These are phyloP conservation scores for Lachnellula arida DNA, from an alignment of 2,329 filamentous ascomycete species.

Conservation along the genomic window DNA sequence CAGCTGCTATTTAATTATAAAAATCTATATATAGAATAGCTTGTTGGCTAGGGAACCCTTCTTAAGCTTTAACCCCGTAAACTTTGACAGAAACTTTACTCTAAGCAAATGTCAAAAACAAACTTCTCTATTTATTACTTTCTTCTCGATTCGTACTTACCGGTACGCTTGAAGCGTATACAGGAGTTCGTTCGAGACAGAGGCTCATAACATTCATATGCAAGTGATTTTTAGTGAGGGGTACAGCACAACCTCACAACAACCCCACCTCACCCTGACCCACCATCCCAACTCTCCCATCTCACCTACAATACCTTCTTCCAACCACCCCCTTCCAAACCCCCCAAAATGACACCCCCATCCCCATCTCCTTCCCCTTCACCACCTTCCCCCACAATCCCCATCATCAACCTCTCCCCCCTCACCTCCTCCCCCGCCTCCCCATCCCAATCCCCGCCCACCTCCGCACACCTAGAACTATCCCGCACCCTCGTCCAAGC, in stretches of 20 bases:
- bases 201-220: background rate
- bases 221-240: background rate
- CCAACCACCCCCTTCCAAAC: background rate
- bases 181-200: no score
- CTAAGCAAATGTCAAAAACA: no score
- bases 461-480: background rate
- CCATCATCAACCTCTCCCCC: conserved; percentile 3
- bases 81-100: no score
- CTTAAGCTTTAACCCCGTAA: no score
- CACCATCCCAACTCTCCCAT: background rate
- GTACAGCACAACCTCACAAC: background rate
- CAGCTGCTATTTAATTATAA: no score
- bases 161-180: background rate
- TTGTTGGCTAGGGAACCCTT: no score
- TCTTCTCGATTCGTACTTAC: background rate
- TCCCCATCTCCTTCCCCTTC: background rate
- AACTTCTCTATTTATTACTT: no score
- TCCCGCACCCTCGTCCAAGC: conserved; percentile 10
- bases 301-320: background rate
- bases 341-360: no score
- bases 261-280: background rate
- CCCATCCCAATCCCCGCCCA: no score
- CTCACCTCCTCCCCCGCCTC: conserved; percentile 1
- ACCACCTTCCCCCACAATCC: background rate
- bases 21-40: no score